These are phyloP conservation scores for Musa itinerans DNA, from an alignment of 176 grass and related monocot species.

Conservation along the genomic window DNA sequence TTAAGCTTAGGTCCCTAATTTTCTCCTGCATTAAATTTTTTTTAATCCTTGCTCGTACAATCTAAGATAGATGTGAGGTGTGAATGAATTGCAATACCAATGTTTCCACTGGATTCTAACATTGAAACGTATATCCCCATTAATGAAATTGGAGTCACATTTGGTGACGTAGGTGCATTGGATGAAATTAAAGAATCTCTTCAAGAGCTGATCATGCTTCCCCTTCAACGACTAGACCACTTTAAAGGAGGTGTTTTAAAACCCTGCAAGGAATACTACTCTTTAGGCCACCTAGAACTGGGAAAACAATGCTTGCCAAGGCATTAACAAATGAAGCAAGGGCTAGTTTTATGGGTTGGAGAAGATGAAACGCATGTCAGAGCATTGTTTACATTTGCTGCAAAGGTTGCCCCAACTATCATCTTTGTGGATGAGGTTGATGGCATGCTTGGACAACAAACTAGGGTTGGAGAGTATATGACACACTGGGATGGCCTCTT, in stretches of 20 bases:
- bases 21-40: too few species aligned
- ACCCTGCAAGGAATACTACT: conserved; percentile 12
- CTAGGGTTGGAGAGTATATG: conserved; percentile 13
- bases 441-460: conserved; percentile 11
- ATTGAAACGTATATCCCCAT: background rate
- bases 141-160: conserved; percentile 16
- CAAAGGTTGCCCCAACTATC: conserved; percentile 10
- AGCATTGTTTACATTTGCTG: conserved; percentile 10
- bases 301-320: conserved; percentile 15
- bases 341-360: conserved; percentile 11
- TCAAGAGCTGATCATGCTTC: conserved; percentile 11
- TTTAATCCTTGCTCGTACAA: too few species aligned
- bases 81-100: too few species aligned
- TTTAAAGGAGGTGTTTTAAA: conserved; percentile 10
- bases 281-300: conserved; percentile 5
- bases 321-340: conserved; percentile 9
- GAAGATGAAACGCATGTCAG: conserved; percentile 13
- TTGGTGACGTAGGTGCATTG: conserved; percentile 4
- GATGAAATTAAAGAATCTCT: conserved; percentile 8
- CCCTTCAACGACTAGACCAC: conserved; percentile 6
- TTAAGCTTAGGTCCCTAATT: too few species aligned
- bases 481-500: conserved; percentile 7
- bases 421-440: conserved; percentile 16
- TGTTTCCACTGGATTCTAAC: too few species aligned
- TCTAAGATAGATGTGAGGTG: too few species aligned